Evolutionary conservation across 805 yeast genomes (phyloP).

Genomic region (Candida jianshihensis): DNA sequence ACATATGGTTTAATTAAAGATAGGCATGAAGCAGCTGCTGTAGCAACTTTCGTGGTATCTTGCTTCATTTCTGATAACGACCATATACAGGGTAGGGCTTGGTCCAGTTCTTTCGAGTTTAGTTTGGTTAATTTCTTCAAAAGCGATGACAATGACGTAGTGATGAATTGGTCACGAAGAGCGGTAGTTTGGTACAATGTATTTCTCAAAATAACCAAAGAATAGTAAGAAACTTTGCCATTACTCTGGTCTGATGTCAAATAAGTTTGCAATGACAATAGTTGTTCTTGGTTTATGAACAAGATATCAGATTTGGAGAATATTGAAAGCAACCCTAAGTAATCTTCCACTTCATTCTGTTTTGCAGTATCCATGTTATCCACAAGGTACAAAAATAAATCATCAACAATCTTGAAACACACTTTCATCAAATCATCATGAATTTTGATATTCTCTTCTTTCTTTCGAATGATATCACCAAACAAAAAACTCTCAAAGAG

Average conservation of each 20-base stretch:
- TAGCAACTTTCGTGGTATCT: conserved; percentile 43
- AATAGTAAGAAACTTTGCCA: conserved; percentile 37
- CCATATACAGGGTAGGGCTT: conserved; percentile 71
- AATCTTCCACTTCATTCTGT: conserved; percentile 24
- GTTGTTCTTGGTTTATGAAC: conserved; percentile 59
- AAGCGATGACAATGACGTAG: conserved; percentile 44
- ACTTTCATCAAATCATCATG: conserved; percentile 16
- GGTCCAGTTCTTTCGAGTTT: conserved; percentile 53
- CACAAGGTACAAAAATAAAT: conserved; percentile 30
- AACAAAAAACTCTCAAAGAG: conserved; percentile 43
- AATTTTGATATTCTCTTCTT: conserved; percentile 13
- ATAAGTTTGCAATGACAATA: conserved; percentile 58
- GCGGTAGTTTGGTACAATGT: conserved; percentile 37
- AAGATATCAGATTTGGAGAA: conserved; percentile 46
- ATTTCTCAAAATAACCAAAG: conserved; percentile 47
- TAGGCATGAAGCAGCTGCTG: conserved; percentile 60
- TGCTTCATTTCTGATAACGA: conserved; percentile 38
- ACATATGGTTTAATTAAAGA: conserved; percentile 42
- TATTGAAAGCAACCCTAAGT: conserved; percentile 46
- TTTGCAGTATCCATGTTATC: conserved; percentile 25
- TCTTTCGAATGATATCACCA: conserved; percentile 32
- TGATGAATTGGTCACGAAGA: conserved; percentile 44
- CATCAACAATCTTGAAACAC: conserved; percentile 26
- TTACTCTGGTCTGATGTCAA: conserved; percentile 41
- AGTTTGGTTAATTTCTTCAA: conserved; percentile 53